Base-by-base conservation (phyloP, 1,284 basidiomycete species). In the Lentinus polychrous region DNA sequence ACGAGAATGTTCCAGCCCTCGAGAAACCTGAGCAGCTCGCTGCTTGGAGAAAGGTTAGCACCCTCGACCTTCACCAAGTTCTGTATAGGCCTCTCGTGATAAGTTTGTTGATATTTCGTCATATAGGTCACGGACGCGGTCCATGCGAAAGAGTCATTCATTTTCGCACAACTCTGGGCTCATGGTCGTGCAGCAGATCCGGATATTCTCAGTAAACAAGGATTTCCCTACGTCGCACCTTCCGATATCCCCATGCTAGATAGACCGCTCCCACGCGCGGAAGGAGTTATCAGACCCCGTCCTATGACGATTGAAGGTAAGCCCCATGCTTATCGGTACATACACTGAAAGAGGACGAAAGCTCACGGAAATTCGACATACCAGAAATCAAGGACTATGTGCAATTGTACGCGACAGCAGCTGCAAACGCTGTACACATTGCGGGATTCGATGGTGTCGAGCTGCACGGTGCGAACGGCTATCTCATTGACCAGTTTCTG, bases 1-100 rank as follows among this genome's bases (percentile, higher is more conserved):
- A 56, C 33, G 24, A 48, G 2, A 54, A 69, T 43, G 59, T 61
- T 1, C 74, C 72, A 0, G 66, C 67, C 8, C 68, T 74, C 35
- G 74, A 63, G 62, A 68, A 37, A 24, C 52, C 61, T 2, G 66
- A 63, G 18, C 74, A 77, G 54, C 62, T 72, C 35, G 51, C 48
- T 1, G 68, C 59, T 1, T 76, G 74, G 74, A 73, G 68, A 54
- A 55, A 65, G 56, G 68, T 71, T 20, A 10, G 45, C 18, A 11
- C 8, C n/a, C n/a, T n/a, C n/a, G n/a, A n/a, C n/a, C n/a, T n/a
- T n/a, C n/a, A n/a, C n/a, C n/a, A n/a, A n/a, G n/a, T n/a, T n/a
- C n/a, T n/a, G n/a, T n/a, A n/a, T n/a, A n/a, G n/a, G n/a, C n/a
- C n/a, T n/a, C n/a, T n/a, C n/a, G n/a, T n/a, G n/a, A n/a, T n/a